Evolutionary conservation across 1,139 yeast genomes (phyloP).

Genomic region (Diutina rugosa): DNA sequence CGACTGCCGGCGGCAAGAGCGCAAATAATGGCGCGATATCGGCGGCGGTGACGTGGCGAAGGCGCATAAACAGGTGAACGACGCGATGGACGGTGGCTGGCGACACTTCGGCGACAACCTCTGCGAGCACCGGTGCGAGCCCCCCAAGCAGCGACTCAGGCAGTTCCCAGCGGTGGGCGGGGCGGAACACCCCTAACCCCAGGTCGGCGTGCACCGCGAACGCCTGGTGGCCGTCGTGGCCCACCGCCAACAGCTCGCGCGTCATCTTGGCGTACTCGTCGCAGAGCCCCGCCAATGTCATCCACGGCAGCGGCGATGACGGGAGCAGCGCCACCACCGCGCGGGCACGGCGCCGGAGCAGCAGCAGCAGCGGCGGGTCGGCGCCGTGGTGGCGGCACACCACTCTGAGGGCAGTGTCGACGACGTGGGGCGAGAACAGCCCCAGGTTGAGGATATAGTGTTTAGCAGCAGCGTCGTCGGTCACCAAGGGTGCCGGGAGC

Average conservation of each 20-base stretch:
- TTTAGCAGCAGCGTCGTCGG: neutral
- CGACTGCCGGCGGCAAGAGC: slow-evolving; percentile 1
- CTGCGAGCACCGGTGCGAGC: slow-evolving; percentile 12
- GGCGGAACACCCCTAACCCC: slow-evolving; percentile 21
- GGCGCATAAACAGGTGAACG: slow-evolving; percentile 8
- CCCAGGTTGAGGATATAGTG: neutral
- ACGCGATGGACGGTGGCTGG: slow-evolving; percentile 15
- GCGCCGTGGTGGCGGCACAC: neutral
- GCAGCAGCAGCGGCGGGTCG: neutral
- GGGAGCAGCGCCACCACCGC: neutral
- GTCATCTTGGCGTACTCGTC: neutral
- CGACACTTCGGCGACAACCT: slow-evolving; percentile 14
- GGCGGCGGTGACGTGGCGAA: slow-evolving; percentile 7
- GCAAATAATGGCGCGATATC: slow-evolving; percentile 14
- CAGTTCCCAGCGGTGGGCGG: slow-evolving; percentile 20
- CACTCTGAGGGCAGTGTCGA: neutral
- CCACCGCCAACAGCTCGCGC: neutral
- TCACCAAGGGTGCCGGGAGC: neutral
- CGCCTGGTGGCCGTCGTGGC: neutral
- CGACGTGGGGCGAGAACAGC: neutral
- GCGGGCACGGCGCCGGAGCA: neutral
- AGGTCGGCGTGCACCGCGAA: slow-evolving; percentile 15
- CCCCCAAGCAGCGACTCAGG: slow-evolving; percentile 7
- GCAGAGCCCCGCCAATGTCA: neutral
- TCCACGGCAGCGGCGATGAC: neutral